Evolutionary conservation across 495 filamentous ascomycete genomes (phyloP), one percentile per base, ranked within the genome.

Genomic region (Aspergillus egyptiacus): DNA sequence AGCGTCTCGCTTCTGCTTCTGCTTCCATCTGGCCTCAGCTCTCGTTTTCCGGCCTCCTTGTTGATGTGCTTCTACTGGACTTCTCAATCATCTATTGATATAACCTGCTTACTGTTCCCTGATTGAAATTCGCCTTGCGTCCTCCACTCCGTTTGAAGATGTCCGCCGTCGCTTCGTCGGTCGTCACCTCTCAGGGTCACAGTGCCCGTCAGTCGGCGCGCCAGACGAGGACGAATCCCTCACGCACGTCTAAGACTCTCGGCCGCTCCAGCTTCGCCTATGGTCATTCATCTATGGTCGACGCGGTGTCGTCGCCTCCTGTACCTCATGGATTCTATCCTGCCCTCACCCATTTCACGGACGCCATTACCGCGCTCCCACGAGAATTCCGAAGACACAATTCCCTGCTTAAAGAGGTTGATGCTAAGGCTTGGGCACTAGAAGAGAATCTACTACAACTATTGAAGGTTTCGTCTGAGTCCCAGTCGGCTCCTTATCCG

Each of bases 321-420:
- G 61, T 64, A 20, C 62, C 71, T 24, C 79, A 78, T 34, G 82
- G 82, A 31, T 84, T 98, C 71, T 94, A 91, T 57, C 94, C 93
- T 43, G 94, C 90, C 19, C 84, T 96, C 51, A 90, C 87, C 22
- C 86, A 91, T 69, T 99, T 97, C 66, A 85, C 91, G 47, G 90
- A 97, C 66, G 82, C 90, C 37, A 87, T 96, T 56, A 85, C 86
- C 15, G 91, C 94, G 19, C 82, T 99, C 5, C 93, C 93, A 6
- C 87, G 89, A 62, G 93, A 99, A 61, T 88, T 95, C 44, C 87
- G 95, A 47, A 79, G 89, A 51, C 91, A 99, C 64, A 95, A 95
- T 60, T 93, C 90, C 5, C 77, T 96, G 35, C 72, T 99, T 41
- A 95, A 95, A 57, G 93, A 99, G 65, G 93, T 96, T 25, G 94